Base-by-base conservation (phyloP, 139 green algal genomes). In the Spirogloea muscicola region DNA sequence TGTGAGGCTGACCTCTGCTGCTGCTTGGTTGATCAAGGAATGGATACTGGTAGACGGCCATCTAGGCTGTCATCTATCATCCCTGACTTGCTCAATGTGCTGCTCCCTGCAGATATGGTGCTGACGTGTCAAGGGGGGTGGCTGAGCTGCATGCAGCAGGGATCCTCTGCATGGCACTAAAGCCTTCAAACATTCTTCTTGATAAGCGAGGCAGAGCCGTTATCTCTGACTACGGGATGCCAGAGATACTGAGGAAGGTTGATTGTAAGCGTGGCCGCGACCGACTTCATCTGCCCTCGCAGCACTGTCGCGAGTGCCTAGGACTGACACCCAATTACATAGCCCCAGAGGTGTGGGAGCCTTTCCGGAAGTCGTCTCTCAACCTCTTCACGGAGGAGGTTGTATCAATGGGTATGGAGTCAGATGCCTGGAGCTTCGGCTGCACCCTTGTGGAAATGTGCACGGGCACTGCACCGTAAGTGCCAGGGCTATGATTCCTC, bases 391-490 rank as follows among this genome's bases (percentile, higher is more conserved):
- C 31, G 60, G 60, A 70, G 6, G 60, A 70, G 39, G 7, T 70
- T 7, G 42, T 70, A 33, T 31, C 31, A 6, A 43, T 58, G 36
- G 39, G 38, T 9, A 31, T 60, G 60, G 37, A 60, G 42, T 70
- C 60, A 5, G 60, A 70, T 58, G 60, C 60, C 36, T 70, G 60
- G 60, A 60, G 38, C 37, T 70, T 70, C 7, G 60, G 60, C 46
- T 70, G 60, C 60, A 38, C 60, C 36, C 60, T 70, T 9, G 60
- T 70, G 37, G 60, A 70, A 67, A 70, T 70, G 60, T 70, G 60
- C 60, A 70, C 60, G 36, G 60, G 60, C 39, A 39, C 40, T 62
- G 52, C 52, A 31, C 52, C 52, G 52, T 62, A 62, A 62, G 52
- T 31, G 7, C 9, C 21, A 62, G n/a, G n/a, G n/a, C n/a, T n/a